A percentile compares a stretch with the other conserved stretches of the same genome.
Conservation (phyloP, 129 eudicot genomes). For the Deinandra increscens region DNA sequence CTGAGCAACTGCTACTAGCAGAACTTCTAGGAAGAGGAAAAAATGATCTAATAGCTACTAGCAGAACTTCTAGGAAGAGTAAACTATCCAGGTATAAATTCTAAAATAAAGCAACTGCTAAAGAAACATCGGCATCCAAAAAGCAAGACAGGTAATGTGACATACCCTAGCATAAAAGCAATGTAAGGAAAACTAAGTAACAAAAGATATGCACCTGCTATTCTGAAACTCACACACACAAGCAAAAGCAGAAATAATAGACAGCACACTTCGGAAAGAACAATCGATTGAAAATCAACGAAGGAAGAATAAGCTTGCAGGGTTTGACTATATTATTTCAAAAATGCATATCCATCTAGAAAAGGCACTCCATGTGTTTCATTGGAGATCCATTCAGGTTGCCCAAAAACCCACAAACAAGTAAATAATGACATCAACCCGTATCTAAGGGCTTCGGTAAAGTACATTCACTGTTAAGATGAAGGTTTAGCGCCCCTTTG, state of each 20-base stretch:
- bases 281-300: background rate
- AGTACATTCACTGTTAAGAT: background rate
- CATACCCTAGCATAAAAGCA: conserved; percentile 13
- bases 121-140: background rate
- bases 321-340: background rate
- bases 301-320: background rate
- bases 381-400: background rate
- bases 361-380: background rate
- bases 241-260: background rate
- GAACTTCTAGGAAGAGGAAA: background rate
- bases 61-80: background rate
- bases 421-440: background rate
- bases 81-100: background rate
- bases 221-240: background rate
- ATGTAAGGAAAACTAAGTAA: background rate
- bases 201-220: background rate
- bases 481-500: background rate
- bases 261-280: background rate
- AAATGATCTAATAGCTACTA: conserved; percentile 5
- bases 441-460: background rate
- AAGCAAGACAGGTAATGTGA: background rate
- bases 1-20: background rate
- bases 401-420: background rate
- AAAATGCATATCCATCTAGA: background rate
- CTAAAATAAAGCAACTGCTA: background rate